Conservation (phyloP, 2,329 filamentous ascomycete genomes). For the Nemania bipapillata region DNA sequence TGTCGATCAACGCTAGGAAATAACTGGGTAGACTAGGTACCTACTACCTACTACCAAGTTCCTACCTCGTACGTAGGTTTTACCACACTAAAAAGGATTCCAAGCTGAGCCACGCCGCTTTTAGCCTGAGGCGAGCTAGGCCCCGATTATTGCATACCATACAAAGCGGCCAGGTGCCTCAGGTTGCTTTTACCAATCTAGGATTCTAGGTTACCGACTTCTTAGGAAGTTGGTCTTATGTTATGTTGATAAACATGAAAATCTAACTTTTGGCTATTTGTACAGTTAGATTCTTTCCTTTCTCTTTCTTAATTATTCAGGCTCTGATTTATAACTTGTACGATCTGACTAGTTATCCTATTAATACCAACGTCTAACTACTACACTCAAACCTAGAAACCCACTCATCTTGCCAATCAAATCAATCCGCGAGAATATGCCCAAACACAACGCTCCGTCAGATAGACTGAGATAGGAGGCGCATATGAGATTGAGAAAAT, state of each 20-base stretch:
- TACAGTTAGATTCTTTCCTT: not conserved
- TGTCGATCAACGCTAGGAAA: constrained; percentile 13
- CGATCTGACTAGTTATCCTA: not conserved
- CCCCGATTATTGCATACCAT: not conserved
- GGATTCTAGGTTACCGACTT: too few species aligned
- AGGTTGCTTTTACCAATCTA: not conserved
- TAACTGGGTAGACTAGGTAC: not conserved
- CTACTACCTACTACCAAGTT: too few species aligned
- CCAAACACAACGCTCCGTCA: not conserved
- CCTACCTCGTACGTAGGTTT: constrained; percentile 1
- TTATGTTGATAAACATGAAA: not conserved
- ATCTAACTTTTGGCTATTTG: not conserved
- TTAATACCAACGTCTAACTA: constrained; percentile 1
- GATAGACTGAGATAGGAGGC: constrained; percentile 2
- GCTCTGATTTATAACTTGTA: constrained; percentile 1
- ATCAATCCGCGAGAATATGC: constrained; percentile 11
- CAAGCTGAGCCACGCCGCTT: constrained; percentile 6
- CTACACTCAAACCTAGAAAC: not conserved
- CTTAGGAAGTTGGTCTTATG: not conserved
- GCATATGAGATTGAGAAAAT: constrained; percentile 7
- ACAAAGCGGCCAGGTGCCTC: not conserved
- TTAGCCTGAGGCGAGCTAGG: not conserved
- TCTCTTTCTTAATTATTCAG: not conserved
- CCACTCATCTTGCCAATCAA: constrained; percentile 6
- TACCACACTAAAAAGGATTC: constrained; percentile 4